Base-by-base conservation (phyloP, 225 moss, liverwort and hornwort species). In the Bryoerythrophyllum caledonicum region DNA sequence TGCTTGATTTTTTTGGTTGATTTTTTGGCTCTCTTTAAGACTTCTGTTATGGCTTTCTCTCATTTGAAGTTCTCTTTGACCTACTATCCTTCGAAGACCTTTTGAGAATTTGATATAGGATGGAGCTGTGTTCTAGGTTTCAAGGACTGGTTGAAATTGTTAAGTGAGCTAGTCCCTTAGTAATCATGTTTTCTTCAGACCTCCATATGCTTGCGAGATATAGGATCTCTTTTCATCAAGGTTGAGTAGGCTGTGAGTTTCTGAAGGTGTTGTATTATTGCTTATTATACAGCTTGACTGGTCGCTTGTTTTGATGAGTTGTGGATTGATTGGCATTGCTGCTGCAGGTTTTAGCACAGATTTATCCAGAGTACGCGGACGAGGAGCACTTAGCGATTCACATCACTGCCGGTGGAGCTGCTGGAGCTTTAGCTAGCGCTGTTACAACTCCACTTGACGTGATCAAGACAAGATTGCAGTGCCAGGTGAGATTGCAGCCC, bases 401-500 rank as follows among this genome's bases (percentile, higher is more conserved):
- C 60, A 86, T 97, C 67, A 89, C 82, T 58, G 97, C 97, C 7
- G 97, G 94, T 74, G 97, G 97, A 75, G 79, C 91, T 72, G 97
- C 94, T 46, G 97, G 97, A 65, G 97, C 94, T 73, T 86, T 97
- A 51, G 97, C 97, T 37, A 97, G 97, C 73, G 97, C 94, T 53
- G 92, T 55, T 55, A 55, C 54, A 3, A 55, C 54, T n/a, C 54
- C 54, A 23, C 54, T 55, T 10, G 54, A 55, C 54, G 54, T 55
- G n/a, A 55, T 55, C 54, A 55, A 55, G 54, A 55, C 54, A 55
- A 10, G 54, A 55, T 55, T 55, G 54, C 54, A 55, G 54, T 55
- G 54, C 23, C 54, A 55, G 54, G 54, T 55, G 54, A 23, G 67
- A 75, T 74, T 25, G 35, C 30, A 24, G 41, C 13, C 82, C 34